Evolutionary conservation across 208 protist species (phyloP).

Genomic region (Wallacemonas sp.): DNA sequence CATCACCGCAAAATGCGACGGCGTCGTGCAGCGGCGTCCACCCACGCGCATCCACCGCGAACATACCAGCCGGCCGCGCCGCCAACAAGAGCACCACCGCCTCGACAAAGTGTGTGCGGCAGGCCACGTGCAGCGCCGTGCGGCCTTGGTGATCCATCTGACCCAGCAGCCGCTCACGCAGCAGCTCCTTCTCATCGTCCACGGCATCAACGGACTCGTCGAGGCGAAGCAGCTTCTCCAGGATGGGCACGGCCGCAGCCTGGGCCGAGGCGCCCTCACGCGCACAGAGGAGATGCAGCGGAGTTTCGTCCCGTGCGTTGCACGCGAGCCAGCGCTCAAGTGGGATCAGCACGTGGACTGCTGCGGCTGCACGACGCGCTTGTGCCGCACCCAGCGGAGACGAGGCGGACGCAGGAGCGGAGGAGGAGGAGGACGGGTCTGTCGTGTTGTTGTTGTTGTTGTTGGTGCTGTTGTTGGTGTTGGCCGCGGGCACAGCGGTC

Average conservation of each 20-base stretch:
- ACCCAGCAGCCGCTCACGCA: conserved; percentile 20
- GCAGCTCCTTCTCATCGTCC: conserved; percentile 13
- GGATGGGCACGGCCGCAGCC: conserved; percentile 32
- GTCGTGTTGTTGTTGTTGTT: no score
- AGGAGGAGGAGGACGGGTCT: no score
- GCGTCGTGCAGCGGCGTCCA: conserved; percentile 57
- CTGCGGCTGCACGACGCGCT: no score
- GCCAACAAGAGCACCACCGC: conserved; percentile 40
- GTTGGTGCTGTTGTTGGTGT: no score
- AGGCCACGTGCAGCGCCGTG: conserved; percentile 62
- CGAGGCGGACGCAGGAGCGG: no score
- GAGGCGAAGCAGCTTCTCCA: conserved; percentile 30
- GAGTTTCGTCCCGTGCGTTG: conserved; percentile 43
- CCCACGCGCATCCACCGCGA: conserved; percentile 53
- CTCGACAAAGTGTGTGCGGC: conserved; percentile 39
- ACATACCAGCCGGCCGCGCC: conserved; percentile 20
- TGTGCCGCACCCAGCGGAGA: no score
- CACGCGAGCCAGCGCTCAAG: conserved; percentile 39
- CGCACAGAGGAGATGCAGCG: conserved; percentile 65
- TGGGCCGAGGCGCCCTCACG: conserved; percentile 35
- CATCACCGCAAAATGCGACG: conserved; percentile 20
- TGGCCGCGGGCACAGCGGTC: no score
- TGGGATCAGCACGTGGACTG: neutral
- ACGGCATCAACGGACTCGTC: neutral
- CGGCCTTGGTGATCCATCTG: conserved; percentile 46